A percentile compares a stretch with the other conserved stretches of the same genome.
Conservation (phyloP, 2,329 filamentous ascomycete species). For the Neopestalotiopsis rosae region DNA sequence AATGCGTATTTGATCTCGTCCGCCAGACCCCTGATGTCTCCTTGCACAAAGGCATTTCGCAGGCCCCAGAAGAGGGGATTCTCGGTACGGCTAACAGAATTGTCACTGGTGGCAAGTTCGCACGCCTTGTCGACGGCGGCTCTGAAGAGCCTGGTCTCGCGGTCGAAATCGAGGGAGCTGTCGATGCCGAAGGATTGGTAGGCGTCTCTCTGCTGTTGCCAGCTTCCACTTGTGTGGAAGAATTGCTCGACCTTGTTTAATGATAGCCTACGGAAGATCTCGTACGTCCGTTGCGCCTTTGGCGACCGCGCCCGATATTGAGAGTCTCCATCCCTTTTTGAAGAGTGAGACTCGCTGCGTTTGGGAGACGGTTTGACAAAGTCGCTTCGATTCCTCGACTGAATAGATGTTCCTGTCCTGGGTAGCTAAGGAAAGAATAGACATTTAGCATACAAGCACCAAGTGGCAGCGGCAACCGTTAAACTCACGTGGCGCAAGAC, state of each 20-base stretch:
- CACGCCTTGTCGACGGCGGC: conserved; percentile 51
- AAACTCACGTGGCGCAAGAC: neutral
- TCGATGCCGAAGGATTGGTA: conserved; percentile 41
- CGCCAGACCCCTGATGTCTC: conserved; percentile 55
- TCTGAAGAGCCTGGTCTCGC: conserved; percentile 52
- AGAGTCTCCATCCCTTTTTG: conserved; percentile 1
- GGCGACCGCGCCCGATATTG: neutral
- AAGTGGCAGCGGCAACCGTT: neutral
- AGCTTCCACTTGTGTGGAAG: conserved; percentile 34
- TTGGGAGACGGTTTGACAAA: neutral
- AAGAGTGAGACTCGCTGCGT: neutral
- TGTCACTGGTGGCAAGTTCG: conserved; percentile 43
- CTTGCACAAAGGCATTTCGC: conserved; percentile 62
- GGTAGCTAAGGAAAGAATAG: neutral
- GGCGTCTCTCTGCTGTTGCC: conserved; percentile 29
- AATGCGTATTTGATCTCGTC: conserved; percentile 72
- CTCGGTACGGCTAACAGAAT: conserved; percentile 42
- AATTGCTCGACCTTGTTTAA: conserved; percentile 41
- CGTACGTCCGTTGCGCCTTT: conserved; percentile 25
- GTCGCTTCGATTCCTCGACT: neutral
- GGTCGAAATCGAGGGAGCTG: conserved; percentile 48
- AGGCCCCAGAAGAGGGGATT: conserved; percentile 65
- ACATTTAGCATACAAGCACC: neutral
- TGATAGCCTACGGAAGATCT: conserved; percentile 29
- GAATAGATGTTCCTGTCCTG: neutral